Evolutionary conservation across 2,329 filamentous ascomycete genomes (phyloP).

Genomic region (Coniosporium tulheliwenetii): DNA sequence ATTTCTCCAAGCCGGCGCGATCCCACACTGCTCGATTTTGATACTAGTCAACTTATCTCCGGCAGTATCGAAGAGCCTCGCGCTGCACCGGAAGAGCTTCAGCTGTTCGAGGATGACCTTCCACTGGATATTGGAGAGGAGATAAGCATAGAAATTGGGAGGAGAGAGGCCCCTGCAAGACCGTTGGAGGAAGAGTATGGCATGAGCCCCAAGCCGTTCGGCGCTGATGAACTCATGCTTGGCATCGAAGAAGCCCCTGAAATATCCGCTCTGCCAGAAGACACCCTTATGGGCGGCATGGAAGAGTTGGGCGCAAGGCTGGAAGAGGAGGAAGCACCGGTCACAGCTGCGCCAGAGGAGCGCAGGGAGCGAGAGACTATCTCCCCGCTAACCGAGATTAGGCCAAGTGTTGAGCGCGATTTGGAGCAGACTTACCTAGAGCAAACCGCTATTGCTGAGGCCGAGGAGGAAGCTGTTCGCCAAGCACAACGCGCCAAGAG

Average conservation of each 20-base stretch:
- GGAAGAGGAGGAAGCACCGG: conserved; percentile 32
- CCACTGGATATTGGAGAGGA: conserved; percentile 52
- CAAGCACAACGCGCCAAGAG: conserved; percentile 58
- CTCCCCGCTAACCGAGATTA: conserved; percentile 39
- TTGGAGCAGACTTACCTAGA: conserved; percentile 45
- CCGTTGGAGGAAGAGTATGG: conserved; percentile 13
- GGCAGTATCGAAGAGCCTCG: conserved; percentile 41
- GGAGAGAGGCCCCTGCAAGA: conserved; percentile 57
- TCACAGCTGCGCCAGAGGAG: conserved; percentile 12
- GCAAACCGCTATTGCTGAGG: conserved; percentile 14
- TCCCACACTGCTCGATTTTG: conserved; percentile 36
- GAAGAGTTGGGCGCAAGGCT: conserved; percentile 27
- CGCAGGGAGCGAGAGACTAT: conserved; percentile 27
- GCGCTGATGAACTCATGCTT: conserved; percentile 37
- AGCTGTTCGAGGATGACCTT: conserved; percentile 40
- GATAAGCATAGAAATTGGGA: conserved; percentile 71
- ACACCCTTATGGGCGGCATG: conserved; percentile 22
- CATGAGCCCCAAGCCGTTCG: conserved; percentile 24
- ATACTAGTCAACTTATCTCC: conserved; percentile 65
- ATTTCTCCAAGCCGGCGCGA: conserved; percentile 32
- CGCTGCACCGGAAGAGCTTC: conserved; percentile 24
- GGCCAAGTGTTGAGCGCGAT: conserved; percentile 38
- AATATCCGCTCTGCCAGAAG: neutral
- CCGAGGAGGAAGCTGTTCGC: conserved; percentile 43
- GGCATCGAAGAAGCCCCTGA: conserved; percentile 31